These are phyloP conservation scores for Apiotrichum siamense DNA, from an alignment of 1,284 basidiomycete genomes.

Conservation along the genomic window DNA sequence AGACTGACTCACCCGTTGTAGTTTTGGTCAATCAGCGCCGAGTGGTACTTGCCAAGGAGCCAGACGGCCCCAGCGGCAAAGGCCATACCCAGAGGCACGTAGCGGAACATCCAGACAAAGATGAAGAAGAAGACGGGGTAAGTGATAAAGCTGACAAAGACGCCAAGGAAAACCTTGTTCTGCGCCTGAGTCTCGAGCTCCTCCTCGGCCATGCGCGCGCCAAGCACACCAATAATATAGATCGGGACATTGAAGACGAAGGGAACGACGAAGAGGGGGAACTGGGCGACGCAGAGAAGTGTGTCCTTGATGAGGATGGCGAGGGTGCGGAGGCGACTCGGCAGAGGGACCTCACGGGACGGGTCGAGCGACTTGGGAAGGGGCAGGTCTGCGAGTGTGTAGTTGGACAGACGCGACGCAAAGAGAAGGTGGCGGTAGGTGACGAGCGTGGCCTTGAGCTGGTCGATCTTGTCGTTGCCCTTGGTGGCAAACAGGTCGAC, in stretches of 20 bases:
- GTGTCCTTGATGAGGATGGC: constrained; percentile 70
- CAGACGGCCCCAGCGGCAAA: constrained; percentile 55
- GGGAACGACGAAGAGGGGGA: constrained; percentile 83
- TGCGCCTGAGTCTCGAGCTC: constrained; percentile 84
- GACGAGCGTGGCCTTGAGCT: constrained; percentile 64
- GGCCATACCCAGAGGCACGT: constrained; percentile 55
- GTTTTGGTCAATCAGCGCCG: constrained; percentile 53
- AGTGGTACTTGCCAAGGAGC: constrained; percentile 71
- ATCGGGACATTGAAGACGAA: constrained; percentile 74
- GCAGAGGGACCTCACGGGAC: constrained; percentile 61
- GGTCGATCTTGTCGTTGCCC: constrained; percentile 54
- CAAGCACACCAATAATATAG: constrained; percentile 69
- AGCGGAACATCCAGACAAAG: constrained; percentile 71
- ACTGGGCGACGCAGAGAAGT: constrained; percentile 59
- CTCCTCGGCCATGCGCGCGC: constrained; percentile 67
- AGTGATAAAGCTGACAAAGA: constrained; percentile 65
- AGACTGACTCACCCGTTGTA: constrained; percentile 63
- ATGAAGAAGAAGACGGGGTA: constrained; percentile 77
- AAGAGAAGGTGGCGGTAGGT: constrained; percentile 82
- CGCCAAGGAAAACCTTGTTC: constrained; percentile 79
- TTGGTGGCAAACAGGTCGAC: constrained; percentile 74
- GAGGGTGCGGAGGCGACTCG: constrained; percentile 74
- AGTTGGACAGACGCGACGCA: constrained; percentile 72
- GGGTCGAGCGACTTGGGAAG: constrained; percentile 71
- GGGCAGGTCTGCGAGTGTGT: constrained; percentile 64